These are phyloP conservation scores for Microglena sp. DNA, from an alignment of 139 green algal genomes.

Conservation along the genomic window DNA sequence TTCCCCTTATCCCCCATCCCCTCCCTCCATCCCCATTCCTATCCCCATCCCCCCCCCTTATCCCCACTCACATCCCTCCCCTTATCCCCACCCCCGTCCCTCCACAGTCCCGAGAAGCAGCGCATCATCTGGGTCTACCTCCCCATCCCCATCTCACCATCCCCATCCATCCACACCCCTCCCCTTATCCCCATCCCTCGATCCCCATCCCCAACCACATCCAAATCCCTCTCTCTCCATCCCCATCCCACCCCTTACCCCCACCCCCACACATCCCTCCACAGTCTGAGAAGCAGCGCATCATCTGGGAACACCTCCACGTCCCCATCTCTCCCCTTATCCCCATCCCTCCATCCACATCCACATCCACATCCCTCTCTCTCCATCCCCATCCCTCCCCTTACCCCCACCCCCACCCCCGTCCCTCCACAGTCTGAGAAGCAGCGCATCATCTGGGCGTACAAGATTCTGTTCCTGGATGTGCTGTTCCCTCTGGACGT, in stretches of 20 bases:
- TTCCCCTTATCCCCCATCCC: no score
- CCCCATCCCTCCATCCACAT: background rate
- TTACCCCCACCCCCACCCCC: background rate
- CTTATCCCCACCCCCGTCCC: no score
- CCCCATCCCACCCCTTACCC: background rate
- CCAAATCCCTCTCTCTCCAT: background rate
- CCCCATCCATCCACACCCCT: background rate
- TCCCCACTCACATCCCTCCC: no score
- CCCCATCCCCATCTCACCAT: background rate
- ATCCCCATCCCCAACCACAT: background rate
- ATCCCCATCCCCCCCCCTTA: no score
- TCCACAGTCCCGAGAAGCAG: constrained; percentile 92
- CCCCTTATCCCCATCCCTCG: background rate
- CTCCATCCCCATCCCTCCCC: background rate
- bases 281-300: background rate
- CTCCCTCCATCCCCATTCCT: no score
- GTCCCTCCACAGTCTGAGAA: constrained; percentile 57
- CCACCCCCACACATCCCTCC: background rate
- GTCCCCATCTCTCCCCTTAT: background rate
- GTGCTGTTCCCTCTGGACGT: constrained; percentile 92
- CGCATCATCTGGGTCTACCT: constrained; percentile 75
- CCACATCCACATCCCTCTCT: background rate
- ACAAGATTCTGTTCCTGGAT: constrained; percentile 95
- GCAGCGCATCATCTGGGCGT: constrained; percentile 73
- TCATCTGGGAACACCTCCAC: background rate